phyloP scores from a whole-genome alignment of 1,284 basidiomycete species.

The Cryptococcus neoformans region DNA sequence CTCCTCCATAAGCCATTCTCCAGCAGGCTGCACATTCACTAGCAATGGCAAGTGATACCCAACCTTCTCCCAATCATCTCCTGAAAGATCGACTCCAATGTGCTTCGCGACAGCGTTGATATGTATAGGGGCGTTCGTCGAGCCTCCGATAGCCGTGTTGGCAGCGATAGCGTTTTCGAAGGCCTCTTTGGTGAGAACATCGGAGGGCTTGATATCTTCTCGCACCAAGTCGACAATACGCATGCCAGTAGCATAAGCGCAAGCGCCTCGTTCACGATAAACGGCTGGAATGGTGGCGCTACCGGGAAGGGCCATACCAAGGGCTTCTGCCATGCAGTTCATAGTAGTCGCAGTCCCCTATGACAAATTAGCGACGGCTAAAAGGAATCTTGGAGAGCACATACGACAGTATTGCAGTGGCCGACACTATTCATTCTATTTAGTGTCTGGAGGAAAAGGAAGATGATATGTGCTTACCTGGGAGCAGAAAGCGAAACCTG shows the following conservation, averaged over 20 bases:
- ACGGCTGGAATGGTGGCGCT: slow-evolving; percentile 77
- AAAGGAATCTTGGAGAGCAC: neutral
- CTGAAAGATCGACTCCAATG: slow-evolving; percentile 39
- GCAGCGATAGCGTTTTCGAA: slow-evolving; percentile 89
- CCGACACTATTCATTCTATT: slow-evolving; percentile 17
- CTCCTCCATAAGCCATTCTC: slow-evolving; percentile 46
- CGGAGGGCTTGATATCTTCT: slow-evolving; percentile 82
- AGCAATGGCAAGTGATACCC: slow-evolving; percentile 44
- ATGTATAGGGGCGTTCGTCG: slow-evolving; percentile 70
- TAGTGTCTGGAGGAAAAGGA: neutral
- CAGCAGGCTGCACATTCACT: slow-evolving; percentile 45
- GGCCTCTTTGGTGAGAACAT: slow-evolving; percentile 85
- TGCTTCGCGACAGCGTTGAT: slow-evolving; percentile 47
- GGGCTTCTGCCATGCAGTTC: slow-evolving; percentile 83
- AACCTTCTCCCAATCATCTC: slow-evolving; percentile 43
- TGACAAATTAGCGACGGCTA: neutral
- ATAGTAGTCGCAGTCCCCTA: slow-evolving; percentile 59
- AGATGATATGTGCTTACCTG: slow-evolving; percentile 10
- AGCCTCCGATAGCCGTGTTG: slow-evolving; percentile 80
- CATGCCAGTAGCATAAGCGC: slow-evolving; percentile 68
- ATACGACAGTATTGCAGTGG: slow-evolving; percentile 47
- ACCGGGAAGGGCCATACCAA: slow-evolving; percentile 89
- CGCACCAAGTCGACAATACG: slow-evolving; percentile 79
- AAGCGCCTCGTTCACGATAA: slow-evolving; percentile 42
- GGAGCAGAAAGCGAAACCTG: slow-evolving; percentile 42